phyloP scores from a whole-genome alignment of 768 basidiomycete species.

The Boletus pseudo-olivaceus region DNA sequence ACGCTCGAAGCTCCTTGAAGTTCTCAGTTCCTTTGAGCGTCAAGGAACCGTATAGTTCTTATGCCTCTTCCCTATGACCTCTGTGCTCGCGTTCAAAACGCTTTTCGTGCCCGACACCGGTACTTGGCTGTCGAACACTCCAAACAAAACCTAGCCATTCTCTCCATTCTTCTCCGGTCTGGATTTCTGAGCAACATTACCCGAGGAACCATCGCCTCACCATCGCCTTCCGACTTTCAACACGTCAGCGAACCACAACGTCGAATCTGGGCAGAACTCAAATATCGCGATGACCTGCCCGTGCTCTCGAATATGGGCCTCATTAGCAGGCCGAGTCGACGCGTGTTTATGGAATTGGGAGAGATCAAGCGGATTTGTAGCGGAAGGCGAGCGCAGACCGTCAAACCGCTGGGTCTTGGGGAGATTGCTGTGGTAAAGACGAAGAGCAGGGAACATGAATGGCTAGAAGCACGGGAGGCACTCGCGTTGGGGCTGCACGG shows the following conservation, averaged over 20 bases:
- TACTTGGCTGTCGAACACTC: slow-evolving; percentile 76
- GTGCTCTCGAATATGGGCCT: slow-evolving; percentile 78
- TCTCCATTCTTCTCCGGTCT: slow-evolving; percentile 85
- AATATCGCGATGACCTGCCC: slow-evolving; percentile 87
- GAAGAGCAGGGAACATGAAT: slow-evolving; percentile 66
- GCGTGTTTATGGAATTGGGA: slow-evolving; percentile 66
- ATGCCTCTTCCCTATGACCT: slow-evolving; percentile 78
- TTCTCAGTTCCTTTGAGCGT: not conserved
- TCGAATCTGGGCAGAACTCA: slow-evolving; percentile 91
- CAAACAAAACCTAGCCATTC: slow-evolving; percentile 87
- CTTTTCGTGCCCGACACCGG: slow-evolving; percentile 82
- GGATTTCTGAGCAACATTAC: slow-evolving; percentile 85
- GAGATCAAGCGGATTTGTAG: slow-evolving; percentile 80
- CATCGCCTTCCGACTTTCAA: slow-evolving; percentile 64
- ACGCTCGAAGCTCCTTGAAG: not conserved
- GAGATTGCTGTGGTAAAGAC: slow-evolving; percentile 88
- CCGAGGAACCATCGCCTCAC: slow-evolving; percentile 64
- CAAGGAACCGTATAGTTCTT: not conserved
- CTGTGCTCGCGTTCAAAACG: slow-evolving; percentile 88
- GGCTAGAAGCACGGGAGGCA: slow-evolving; percentile 93
- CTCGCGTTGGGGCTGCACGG: slow-evolving; percentile 72
- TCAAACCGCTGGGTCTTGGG: slow-evolving; percentile 85
- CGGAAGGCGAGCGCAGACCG: slow-evolving; percentile 74
- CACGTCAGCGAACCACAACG: slow-evolving; percentile 57
- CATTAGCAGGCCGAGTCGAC: slow-evolving; percentile 79